Evolutionary conservation across 202 grass and related monocot genomes (phyloP).

Genomic region (Schoenoplectus tabernaemontani): DNA sequence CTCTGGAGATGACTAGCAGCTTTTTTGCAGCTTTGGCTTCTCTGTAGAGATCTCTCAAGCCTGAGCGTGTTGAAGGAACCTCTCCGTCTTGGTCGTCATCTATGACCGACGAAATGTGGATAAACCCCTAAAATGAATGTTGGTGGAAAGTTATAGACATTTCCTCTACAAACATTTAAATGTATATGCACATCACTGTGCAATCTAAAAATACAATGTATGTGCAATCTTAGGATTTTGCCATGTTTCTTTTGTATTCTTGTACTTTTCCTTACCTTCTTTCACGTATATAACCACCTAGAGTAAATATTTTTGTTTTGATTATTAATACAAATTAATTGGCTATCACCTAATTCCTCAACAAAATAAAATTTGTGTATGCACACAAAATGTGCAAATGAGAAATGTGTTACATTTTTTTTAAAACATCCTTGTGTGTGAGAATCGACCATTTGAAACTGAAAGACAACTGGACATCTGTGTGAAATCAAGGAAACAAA

Average conservation of each 20-base stretch:
- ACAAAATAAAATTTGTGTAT: no score
- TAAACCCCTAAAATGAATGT: slow-evolving; percentile 53
- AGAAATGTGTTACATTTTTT: not conserved
- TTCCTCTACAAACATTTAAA: not conserved
- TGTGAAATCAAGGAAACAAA: slow-evolving; percentile 1
- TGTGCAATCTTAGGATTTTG: no score
- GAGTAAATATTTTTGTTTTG: no score
- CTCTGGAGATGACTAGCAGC: slow-evolving; percentile 79
- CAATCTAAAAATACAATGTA: no score
- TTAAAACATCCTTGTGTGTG: not conserved
- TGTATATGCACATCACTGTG: not conserved
- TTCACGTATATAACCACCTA: no score
- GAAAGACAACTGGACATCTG: not conserved
- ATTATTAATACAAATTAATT: no score
- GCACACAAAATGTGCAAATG: no score
- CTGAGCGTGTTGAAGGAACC: slow-evolving; percentile 65
- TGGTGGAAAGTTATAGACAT: not conserved
- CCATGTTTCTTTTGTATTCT: no score
- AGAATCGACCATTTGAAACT: not conserved
- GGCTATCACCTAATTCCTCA: no score
- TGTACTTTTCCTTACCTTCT: no score
- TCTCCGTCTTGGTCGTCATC: slow-evolving; percentile 41
- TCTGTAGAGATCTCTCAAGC: slow-evolving; percentile 69
- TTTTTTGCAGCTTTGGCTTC: slow-evolving; percentile 64
- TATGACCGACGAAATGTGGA: slow-evolving; percentile 78